phyloP scores from a whole-genome alignment of 1,139 yeast species.

The Debaryomyces fabryi region DNA sequence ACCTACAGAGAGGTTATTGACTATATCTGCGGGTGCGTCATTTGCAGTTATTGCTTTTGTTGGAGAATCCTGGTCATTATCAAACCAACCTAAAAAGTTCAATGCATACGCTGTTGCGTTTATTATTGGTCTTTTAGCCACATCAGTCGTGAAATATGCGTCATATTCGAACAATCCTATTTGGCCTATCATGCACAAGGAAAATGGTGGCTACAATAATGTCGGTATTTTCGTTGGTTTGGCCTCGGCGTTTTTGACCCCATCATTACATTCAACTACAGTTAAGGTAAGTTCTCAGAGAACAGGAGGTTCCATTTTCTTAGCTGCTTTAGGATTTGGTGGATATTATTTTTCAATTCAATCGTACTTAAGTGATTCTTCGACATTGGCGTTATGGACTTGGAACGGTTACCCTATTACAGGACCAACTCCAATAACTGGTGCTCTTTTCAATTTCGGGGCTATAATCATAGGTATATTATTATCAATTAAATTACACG shows the following conservation, averaged over 20 bases:
- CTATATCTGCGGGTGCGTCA: constrained; percentile 67
- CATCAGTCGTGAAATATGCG: constrained; percentile 75
- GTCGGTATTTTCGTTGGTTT: constrained; percentile 71
- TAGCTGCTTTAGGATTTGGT: constrained; percentile 75
- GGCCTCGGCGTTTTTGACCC: constrained; percentile 60
- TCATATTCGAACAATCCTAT: constrained; percentile 87
- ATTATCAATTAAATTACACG: constrained; percentile 28
- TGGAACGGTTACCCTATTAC: constrained; percentile 91
- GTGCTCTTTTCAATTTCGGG: constrained; percentile 69
- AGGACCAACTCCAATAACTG: constrained; percentile 91
- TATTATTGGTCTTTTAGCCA: constrained; percentile 68
- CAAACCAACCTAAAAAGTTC: constrained; percentile 45
- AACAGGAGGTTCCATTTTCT: constrained; percentile 43
- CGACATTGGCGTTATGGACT: constrained; percentile 84
- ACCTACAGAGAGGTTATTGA: constrained; percentile 70
- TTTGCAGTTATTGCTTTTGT: constrained; percentile 67
- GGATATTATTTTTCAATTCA: constrained; percentile 72
- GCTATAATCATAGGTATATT: constrained; percentile 61
- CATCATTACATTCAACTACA: constrained; percentile 24
- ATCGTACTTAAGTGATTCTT: constrained; percentile 79
- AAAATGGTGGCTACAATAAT: constrained; percentile 84
- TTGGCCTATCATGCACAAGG: constrained; percentile 91
- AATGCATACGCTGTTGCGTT: constrained; percentile 63
- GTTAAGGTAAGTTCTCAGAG: constrained; percentile 13
- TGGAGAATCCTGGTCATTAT: constrained; percentile 51